Base-by-base conservation (phyloP, 345 rosid species). In the Isatis tinctoria region DNA sequence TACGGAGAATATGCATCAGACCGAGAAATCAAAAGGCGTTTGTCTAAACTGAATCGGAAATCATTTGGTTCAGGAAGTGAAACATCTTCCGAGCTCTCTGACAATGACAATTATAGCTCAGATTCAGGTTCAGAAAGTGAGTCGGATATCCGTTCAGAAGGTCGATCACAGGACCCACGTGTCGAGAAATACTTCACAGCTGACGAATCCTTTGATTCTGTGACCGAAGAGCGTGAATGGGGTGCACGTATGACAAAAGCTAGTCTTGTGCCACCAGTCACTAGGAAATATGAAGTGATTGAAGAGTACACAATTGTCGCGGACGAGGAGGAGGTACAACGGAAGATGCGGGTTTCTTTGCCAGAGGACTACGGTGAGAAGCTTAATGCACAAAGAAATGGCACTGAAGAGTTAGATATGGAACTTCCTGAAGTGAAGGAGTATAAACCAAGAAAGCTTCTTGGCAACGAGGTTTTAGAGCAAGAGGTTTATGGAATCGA, bases 161-260 rank as follows among this genome's bases (percentile, higher is more conserved):
- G 82, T 69, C 88, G 82, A n/a, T 69, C 81, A 69, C 79, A 78
- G 54, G 93, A 86, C 59, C 83, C 85, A 30, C 88, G 88, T 67
- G 84, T 81, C 54, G 88, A 81, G 74, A 84, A 87, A 78, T 88
- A 77, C 83, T 75, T 80, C 69, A 65, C 80, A 65, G 84, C 78
- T 12, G 94, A 88, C 40, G 96, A 87, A 61, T 74, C 83, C 65
- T 78, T 83, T 43, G 92, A 88, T 79, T 77, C 86, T 66, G 75
- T 84, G 70, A 69, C 72, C 11, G 99, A 90, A 74, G 99, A 96
- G 61, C 98, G 99, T 61, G 99, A 96, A 81, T 96, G 99, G 99
- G 99, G 99, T 81, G 98, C 98, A 39, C 99, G 99, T 67, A 96
- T 96, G 99, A 96, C 99, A 57, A 90, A 92, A 80, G 96, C 85